Conservation (phyloP, 2,329 filamentous ascomycete genomes). For the Penicillium brevicompactum region DNA sequence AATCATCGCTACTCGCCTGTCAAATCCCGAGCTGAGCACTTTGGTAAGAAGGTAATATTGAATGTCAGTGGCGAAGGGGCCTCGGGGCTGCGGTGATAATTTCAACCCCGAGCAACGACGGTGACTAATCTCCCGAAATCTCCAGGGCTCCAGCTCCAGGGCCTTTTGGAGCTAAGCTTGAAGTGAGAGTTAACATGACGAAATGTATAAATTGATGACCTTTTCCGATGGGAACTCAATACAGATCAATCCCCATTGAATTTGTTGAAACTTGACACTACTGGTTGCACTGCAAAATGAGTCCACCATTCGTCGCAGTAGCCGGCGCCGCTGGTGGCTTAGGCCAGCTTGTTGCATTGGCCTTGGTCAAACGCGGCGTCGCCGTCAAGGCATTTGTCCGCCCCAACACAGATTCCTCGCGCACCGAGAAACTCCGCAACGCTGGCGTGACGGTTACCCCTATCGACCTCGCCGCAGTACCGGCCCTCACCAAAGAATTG, state of each 20-base stretch:
- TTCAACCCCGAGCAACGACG: neutral
- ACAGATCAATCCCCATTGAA: too few species aligned
- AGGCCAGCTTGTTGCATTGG: conserved; percentile 9
- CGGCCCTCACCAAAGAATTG: conserved; percentile 10
- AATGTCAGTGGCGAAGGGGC: too few species aligned
- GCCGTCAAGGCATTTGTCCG: conserved; percentile 16
- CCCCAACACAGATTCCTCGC: conserved; percentile 11
- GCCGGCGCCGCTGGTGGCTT: conserved; percentile 13
- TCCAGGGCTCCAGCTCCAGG: too few species aligned
- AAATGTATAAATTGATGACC: neutral
- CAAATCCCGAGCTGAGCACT: too few species aligned
- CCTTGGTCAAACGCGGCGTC: conserved; percentile 10
- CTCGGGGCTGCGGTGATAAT: neutral
- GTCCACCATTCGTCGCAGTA: conserved; percentile 12
- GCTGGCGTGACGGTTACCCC: conserved; percentile 6
- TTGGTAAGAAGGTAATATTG: too few species aligned
- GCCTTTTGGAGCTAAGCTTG: too few species aligned
- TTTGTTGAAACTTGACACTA: too few species aligned
- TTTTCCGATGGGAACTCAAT: too few species aligned
- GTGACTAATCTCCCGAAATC: neutral
- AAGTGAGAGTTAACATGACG: too few species aligned
- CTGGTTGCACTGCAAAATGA: too few species aligned
- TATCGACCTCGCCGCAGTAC: conserved; percentile 3
- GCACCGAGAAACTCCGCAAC: conserved; percentile 8
- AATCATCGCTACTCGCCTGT: too few species aligned